phyloP scores from a whole-genome alignment of 2,329 filamentous ascomycete genomes.

The Verticillium longisporum region DNA sequence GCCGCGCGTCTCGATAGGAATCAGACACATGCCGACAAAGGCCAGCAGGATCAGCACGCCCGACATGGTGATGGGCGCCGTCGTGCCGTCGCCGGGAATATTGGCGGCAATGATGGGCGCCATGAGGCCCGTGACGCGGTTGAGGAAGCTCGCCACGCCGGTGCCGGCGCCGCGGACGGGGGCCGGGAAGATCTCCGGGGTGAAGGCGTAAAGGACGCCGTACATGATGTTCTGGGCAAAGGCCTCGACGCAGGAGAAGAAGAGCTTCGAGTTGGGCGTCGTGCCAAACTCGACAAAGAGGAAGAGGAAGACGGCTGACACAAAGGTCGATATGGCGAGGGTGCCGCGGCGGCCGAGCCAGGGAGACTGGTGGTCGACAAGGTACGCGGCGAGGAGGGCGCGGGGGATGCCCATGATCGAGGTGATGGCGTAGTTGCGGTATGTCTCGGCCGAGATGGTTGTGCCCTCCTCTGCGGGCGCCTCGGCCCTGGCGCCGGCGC shows the following conservation, averaged over 20 bases:
- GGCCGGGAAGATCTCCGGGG: constrained; percentile 69
- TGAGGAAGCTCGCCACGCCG: constrained; percentile 65
- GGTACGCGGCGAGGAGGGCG: constrained; percentile 65
- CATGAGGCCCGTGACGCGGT: constrained; percentile 59
- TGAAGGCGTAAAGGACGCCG: constrained; percentile 70
- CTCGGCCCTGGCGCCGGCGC: constrained; percentile 11
- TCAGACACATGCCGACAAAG: constrained; percentile 51
- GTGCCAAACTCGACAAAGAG: constrained; percentile 56
- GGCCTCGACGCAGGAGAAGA: constrained; percentile 61
- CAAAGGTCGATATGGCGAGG: constrained; percentile 58
- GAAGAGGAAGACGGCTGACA: constrained; percentile 64
- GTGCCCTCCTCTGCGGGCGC: constrained; percentile 18
- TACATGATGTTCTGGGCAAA: constrained; percentile 75
- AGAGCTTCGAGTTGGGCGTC: constrained; percentile 51
- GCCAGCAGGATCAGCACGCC: constrained; percentile 50
- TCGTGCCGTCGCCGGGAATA: constrained; percentile 50
- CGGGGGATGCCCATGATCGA: constrained; percentile 72
- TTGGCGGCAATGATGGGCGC: constrained; percentile 63
- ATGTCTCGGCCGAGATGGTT: constrained; percentile 44
- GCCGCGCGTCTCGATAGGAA: constrained; percentile 58
- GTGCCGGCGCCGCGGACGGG: constrained; percentile 66
- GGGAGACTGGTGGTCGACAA: constrained; percentile 58
- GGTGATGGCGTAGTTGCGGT: constrained; percentile 79
- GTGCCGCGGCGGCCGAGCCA: constrained; percentile 65
- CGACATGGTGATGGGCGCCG: constrained; percentile 50